phyloP scores from a whole-genome alignment of 768 basidiomycete species.

The Lentinula sp. region DNA sequence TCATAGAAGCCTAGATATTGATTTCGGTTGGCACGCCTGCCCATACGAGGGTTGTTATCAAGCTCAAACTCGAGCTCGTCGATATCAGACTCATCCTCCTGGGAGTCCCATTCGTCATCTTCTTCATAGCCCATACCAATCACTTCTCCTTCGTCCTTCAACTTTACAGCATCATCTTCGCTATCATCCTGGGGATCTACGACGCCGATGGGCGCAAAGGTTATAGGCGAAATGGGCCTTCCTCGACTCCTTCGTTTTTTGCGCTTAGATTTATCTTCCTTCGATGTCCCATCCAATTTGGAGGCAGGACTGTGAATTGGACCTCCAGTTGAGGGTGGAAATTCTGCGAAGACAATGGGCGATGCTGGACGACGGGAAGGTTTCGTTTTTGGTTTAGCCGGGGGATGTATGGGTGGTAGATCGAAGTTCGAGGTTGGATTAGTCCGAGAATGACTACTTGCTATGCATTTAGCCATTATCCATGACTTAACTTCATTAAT shows the following conservation, averaged over 20 bases:
- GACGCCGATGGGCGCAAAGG: slow-evolving; percentile 23
- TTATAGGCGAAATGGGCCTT: slow-evolving; percentile 36
- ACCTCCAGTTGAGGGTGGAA: slow-evolving; percentile 9
- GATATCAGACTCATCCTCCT: slow-evolving; percentile 11
- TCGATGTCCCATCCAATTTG: neutral
- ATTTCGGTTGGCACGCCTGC: slow-evolving; percentile 8
- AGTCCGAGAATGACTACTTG: slow-evolving; percentile 12
- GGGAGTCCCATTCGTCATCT: slow-evolving; percentile 25
- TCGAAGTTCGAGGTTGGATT: neutral
- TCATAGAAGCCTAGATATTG: slow-evolving; percentile 3
- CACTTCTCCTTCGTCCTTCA: slow-evolving; percentile 10
- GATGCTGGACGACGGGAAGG: slow-evolving; percentile 43
- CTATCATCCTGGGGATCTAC: neutral
- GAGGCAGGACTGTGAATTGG: neutral
- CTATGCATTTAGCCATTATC: slow-evolving; percentile 52
- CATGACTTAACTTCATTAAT: slow-evolving; percentile 58
- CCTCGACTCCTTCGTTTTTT: slow-evolving; percentile 11
- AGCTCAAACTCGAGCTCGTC: slow-evolving; percentile 4
- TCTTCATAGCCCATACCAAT: slow-evolving; percentile 21
- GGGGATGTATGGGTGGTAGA: slow-evolving; percentile 8
- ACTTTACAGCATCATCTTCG: neutral
- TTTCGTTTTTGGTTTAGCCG: slow-evolving; percentile 6
- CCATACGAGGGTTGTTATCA: slow-evolving; percentile 1
- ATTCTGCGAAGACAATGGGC: slow-evolving; percentile 65
- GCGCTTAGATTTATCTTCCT: slow-evolving; percentile 1